Evolutionary conservation across 306 rosid species (phyloP).

Genomic region (Cotoneaster glaucophyllus): DNA sequence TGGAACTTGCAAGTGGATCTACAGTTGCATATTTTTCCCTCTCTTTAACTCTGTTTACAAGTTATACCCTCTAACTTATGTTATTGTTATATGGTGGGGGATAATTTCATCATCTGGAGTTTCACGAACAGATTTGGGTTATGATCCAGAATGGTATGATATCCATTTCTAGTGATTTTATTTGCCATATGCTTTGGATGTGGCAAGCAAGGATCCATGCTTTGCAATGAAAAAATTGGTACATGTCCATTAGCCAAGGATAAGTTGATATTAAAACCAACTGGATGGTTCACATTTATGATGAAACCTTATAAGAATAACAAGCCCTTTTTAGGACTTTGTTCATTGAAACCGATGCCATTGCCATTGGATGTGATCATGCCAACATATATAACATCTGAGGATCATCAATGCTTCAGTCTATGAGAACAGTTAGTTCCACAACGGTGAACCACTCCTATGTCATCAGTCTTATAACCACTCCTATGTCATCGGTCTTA

Average conservation of each 20-base stretch:
- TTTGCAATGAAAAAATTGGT: neutral
- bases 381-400: neutral
- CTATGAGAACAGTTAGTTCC: neutral
- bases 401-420: neutral
- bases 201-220: neutral
- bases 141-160: neutral
- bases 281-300: neutral
- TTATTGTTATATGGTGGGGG: neutral
- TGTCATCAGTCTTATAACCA: too few relatives aligned
- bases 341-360: neutral
- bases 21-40: conserved; percentile 7
- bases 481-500: neutral
- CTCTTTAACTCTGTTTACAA: neutral
- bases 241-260: neutral
- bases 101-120: neutral
- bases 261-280: neutral
- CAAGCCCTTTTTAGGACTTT: neutral
- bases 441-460: neutral
- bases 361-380: neutral
- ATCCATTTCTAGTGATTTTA: neutral
- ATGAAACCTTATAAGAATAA: neutral
- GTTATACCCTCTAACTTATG: neutral
- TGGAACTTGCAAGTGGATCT: neutral
- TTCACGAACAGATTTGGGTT: neutral
- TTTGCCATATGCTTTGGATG: neutral